Evolutionary conservation across 345 rosid genomes (phyloP), one percentile per base, ranked within the genome.

Genomic region (Hevea brasiliensis): DNA sequence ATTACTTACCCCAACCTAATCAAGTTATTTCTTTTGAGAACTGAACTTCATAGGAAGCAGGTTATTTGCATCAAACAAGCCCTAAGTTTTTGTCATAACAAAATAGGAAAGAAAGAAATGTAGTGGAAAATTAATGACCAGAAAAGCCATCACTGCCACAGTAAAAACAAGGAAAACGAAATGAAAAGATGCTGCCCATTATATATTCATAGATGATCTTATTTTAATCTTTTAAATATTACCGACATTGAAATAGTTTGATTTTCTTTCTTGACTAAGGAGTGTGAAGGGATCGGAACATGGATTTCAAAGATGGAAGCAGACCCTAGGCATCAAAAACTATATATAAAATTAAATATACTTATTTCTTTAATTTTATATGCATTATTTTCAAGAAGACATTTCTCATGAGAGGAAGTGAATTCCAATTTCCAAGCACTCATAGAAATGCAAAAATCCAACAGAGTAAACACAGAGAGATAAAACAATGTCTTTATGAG

Each of bases 301-400:
- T 82, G 75, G 82, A 81, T 77, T 77, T 89, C 86, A 84, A 89
- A 87, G 80, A 82, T 74, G 69, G 84, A 74, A 59, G 79, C 77
- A 72, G 27, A 76, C 78, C 84, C 81, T 57, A 84, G 70, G 79
- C 73, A 76, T 57, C 56, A 13, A 70, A 14, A 14, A 11, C n/a
- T 63, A 53, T 51, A 7, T 26, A 69, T n/a, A 7, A 44, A 2
- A 20, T 32, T 42, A 6, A 2, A 6, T 7, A 8, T 55, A 26
- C 10, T 20, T 50, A 4, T 50, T 14, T 3, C 4, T 15, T 42
- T 32, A 45, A 55, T 63, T 58, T 73, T 72, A 78, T 74, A 73
- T 77, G 80, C 21, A 80, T 35, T 32, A 2, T 1, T 32, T 80
- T 81, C 89, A 73, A 86, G 87, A 68, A 67, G 74, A 76, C 80